Conservation (phyloP, 805 yeast genomes). For the Peterozyma xylosa region DNA sequence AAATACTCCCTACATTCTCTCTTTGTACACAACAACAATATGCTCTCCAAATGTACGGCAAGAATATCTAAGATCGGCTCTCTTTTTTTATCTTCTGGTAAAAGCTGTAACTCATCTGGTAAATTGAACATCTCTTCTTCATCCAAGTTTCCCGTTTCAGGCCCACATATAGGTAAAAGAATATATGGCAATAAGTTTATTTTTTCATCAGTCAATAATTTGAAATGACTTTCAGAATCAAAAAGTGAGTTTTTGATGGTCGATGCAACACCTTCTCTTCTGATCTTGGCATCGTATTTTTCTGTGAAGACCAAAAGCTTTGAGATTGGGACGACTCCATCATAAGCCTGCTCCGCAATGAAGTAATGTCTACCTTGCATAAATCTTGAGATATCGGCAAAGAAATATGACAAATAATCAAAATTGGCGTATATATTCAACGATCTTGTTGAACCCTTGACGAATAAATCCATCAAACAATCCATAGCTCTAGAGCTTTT, state of each 20-base stretch:
- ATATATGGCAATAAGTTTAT: conserved; percentile 78
- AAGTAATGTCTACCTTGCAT: conserved; percentile 70
- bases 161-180: conserved; percentile 72
- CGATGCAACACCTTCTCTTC: conserved; percentile 91
- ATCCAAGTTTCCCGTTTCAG: conserved; percentile 62
- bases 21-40: conserved; percentile 74
- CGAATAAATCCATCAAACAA: conserved; percentile 83
- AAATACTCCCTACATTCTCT: conserved; percentile 64
- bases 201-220: conserved; percentile 48
- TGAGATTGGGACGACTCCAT: conserved; percentile 70
- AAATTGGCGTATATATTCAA: conserved; percentile 67
- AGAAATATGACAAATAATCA: conserved; percentile 81
- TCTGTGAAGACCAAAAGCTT: conserved; percentile 79
- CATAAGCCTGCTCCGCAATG: conserved; percentile 64
- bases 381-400: conserved; percentile 84
- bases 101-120: conserved; percentile 81
- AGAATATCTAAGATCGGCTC: conserved; percentile 66
- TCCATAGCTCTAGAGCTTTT: conserved; percentile 57
- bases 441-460: conserved; percentile 68
- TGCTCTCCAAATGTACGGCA: conserved; percentile 69
- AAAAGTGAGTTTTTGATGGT: conserved; percentile 86
- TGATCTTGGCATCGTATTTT: conserved; percentile 62
- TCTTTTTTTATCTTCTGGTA: conserved; percentile 67
- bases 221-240: conserved; percentile 62
- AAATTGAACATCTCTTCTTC: conserved; percentile 80